Percentiles rank a stretch among this genome's conserved stretches.
These are phyloP conservation scores for Tephrocybe sp. DNA, from an alignment of 768 basidiomycete species.

Conservation along the genomic window DNA sequence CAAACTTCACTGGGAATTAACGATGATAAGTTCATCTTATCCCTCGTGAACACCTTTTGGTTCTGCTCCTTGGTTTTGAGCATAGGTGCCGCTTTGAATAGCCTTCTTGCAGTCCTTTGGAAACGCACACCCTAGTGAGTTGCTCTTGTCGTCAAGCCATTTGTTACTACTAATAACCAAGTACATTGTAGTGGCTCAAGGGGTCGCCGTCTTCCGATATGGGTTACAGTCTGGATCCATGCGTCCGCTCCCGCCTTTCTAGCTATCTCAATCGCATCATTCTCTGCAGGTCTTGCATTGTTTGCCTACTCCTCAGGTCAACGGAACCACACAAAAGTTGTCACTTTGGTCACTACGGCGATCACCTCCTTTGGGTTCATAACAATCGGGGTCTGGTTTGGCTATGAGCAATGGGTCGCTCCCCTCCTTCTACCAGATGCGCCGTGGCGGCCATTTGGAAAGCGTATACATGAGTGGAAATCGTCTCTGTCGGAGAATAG, in stretches of 20 bases:
- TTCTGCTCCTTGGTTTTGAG: conserved; percentile 25
- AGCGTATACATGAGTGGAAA: conserved; percentile 8
- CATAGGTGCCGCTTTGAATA: conserved; percentile 25
- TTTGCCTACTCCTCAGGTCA: conserved; percentile 16
- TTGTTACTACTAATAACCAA: not conserved
- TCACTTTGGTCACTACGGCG: conserved; percentile 14
- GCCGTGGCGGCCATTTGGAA: conserved; percentile 1
- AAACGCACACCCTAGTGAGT: conserved; percentile 25
- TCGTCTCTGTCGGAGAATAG: not conserved
- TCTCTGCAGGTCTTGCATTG: conserved; percentile 16
- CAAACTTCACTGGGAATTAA: conserved; percentile 14
- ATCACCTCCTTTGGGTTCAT: conserved; percentile 16
- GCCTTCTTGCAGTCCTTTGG: conserved; percentile 21
- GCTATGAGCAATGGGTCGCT: conserved; percentile 18
- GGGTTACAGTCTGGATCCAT: conserved; percentile 20
- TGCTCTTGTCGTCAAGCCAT: too few relatives aligned
- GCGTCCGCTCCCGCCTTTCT: conserved; percentile 17
- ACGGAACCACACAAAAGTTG: conserved; percentile 9
- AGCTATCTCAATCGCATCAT: conserved; percentile 15
- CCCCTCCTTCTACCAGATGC: conserved; percentile 10
- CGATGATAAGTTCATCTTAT: not conserved
- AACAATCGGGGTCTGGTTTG: conserved; percentile 12
- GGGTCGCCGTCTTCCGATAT: conserved; percentile 15
- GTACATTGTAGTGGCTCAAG: conserved; percentile 14
- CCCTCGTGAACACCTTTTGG: conserved; percentile 23